phyloP scores from a whole-genome alignment of 306 rosid species.

The Gastrolobium bilobum region DNA sequence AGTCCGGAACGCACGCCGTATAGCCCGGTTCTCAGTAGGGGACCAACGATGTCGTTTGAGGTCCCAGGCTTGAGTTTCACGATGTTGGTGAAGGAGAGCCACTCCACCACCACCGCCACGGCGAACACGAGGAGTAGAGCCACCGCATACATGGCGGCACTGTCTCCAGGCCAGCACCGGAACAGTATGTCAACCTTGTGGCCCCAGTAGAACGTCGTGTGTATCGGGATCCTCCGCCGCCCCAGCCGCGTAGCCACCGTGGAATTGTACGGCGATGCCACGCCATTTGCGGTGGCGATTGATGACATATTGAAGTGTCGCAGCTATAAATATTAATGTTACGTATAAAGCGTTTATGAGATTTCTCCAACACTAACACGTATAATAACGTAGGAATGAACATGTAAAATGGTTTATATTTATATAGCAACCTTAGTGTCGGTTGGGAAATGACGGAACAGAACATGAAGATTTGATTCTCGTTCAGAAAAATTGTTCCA shows the following conservation, averaged over 20 bases:
- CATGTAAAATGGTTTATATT: neutral
- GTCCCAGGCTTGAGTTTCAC: constrained; percentile 52
- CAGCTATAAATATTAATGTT: neutral
- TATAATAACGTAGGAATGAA: constrained; percentile 26
- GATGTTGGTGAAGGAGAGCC: constrained; percentile 59
- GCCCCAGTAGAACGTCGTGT: constrained; percentile 69
- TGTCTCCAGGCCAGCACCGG: constrained; percentile 71
- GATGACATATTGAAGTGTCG: constrained; percentile 22
- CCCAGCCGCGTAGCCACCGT: constrained; percentile 53
- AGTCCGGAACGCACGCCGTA: constrained; percentile 61
- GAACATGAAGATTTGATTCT: constrained; percentile 46
- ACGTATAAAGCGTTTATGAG: neutral
- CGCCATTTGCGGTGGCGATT: constrained; percentile 15
- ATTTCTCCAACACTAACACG: neutral
- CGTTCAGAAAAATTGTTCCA: constrained; percentile 47
- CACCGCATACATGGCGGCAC: constrained; percentile 69
- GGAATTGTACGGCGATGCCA: constrained; percentile 47
- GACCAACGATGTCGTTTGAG: constrained; percentile 42
- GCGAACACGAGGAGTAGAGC: constrained; percentile 68
- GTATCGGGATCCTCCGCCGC: constrained; percentile 57
- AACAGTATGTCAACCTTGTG: constrained; percentile 65
- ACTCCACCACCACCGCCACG: constrained; percentile 70
- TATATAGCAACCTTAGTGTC: constrained; percentile 35
- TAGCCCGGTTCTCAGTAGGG: constrained; percentile 54
- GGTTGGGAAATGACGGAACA: constrained; percentile 35